phyloP scores from a whole-genome alignment of 2,329 filamentous ascomycete species.

The Fusarium coffeatum region DNA sequence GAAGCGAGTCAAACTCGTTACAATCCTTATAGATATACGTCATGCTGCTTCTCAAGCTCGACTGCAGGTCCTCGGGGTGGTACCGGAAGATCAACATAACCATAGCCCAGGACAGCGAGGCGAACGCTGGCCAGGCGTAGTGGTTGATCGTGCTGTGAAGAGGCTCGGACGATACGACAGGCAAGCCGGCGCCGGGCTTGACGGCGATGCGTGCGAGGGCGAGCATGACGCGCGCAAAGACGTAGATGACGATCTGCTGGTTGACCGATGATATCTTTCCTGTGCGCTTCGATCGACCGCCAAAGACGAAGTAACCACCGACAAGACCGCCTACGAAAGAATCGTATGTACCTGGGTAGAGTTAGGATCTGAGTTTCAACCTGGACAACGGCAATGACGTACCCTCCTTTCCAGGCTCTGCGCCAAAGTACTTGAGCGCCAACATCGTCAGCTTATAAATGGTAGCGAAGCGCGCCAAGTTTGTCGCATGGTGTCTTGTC shows the following conservation, averaged over 20 bases:
- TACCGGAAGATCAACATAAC: conserved; percentile 97
- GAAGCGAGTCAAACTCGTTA: conserved; percentile 87
- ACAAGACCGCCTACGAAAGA: conserved; percentile 86
- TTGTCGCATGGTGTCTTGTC: conserved; percentile 89
- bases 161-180: conserved; percentile 61
- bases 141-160: conserved; percentile 65
- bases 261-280: conserved; percentile 82
- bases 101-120: conserved; percentile 87
- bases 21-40: conserved; percentile 94
- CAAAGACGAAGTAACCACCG: conserved; percentile 94
- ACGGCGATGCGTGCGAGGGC: conserved; percentile 86
- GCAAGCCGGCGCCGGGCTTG: conserved; percentile 67
- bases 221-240: conserved; percentile 91
- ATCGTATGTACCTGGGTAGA: conserved; percentile 73
- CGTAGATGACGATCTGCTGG: conserved; percentile 98
- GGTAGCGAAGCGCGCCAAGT: conserved; percentile 89
- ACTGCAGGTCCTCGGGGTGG: conserved; percentile 91
- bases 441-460: conserved; percentile 90
- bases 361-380: background rate
- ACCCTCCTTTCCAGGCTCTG: conserved; percentile 70
- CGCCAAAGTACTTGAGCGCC: conserved; percentile 72
- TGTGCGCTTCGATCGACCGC: conserved; percentile 69
- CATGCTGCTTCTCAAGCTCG: conserved; percentile 94
- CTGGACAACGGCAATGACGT: conserved; percentile 43
- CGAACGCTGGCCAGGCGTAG: conserved; percentile 93